Evolutionary conservation across 805 yeast species (phyloP).

Genomic region (Clavispora fructus): DNA sequence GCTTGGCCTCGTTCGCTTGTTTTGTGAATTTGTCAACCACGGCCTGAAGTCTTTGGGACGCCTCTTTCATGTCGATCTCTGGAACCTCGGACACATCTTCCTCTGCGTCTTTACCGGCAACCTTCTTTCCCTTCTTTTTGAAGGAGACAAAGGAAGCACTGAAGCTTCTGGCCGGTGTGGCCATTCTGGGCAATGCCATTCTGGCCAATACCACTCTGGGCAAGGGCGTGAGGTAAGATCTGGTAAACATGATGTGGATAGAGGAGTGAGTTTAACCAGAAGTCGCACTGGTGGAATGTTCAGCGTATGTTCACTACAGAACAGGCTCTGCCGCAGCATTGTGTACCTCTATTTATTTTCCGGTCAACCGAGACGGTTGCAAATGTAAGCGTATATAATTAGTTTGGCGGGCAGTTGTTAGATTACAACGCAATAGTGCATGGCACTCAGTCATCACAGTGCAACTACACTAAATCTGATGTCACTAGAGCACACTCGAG

Average conservation of each 20-base stretch:
- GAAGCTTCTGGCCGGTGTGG: neutral
- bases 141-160: constrained; percentile 4
- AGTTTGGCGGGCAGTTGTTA: too few species aligned
- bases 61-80: constrained; percentile 26
- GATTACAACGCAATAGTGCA: too few species aligned
- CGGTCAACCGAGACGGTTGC: too few species aligned
- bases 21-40: constrained; percentile 50
- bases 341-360: too few species aligned
- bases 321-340: too few species aligned
- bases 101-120: neutral
- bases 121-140: constrained; percentile 9
- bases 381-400: too few species aligned
- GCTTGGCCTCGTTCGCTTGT: constrained; percentile 55
- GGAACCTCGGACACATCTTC: constrained; percentile 4
- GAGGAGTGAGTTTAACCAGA: too few species aligned
- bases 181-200: neutral
- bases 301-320: neutral
- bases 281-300: neutral
- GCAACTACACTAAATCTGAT: too few species aligned
- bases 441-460: too few species aligned
- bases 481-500: too few species aligned
- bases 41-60: constrained; percentile 40
- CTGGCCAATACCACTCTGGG: neutral
- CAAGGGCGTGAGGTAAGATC: neutral
- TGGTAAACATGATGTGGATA: neutral